Percentiles rank a stretch among this genome's conserved stretches.
These are phyloP conservation scores for Excoecaria cochinchinensis DNA, from an alignment of 345 rosid genomes.

Conservation along the genomic window DNA sequence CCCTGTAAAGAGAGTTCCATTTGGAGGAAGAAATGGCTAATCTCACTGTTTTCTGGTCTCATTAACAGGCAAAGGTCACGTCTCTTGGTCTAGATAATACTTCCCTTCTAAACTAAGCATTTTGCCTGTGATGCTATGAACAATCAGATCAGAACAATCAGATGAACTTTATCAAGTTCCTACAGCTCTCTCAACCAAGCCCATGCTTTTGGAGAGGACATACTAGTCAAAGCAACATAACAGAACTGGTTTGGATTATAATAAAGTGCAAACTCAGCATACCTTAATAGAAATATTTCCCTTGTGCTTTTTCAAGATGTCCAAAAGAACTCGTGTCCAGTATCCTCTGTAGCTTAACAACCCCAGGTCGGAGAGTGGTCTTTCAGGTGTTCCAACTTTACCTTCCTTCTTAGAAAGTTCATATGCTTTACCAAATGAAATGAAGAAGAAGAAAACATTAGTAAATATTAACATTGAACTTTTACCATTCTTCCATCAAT, in stretches of 20 bases:
- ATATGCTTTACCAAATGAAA: slow-evolving; percentile 61
- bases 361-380: slow-evolving; percentile 98
- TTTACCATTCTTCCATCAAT: background rate
- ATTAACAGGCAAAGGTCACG: background rate
- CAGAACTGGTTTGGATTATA: background rate
- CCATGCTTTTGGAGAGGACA: background rate
- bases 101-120: background rate
- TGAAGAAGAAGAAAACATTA: background rate
- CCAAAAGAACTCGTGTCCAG: slow-evolving; percentile 94
- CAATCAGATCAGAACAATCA: too few species aligned
- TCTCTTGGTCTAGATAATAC: background rate
- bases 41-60: background rate
- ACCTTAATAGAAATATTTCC: slow-evolving; percentile 99
- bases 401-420: slow-evolving; percentile 99
- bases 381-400: slow-evolving; percentile 98
- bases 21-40: background rate
- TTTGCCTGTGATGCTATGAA: background rate
- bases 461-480: background rate
- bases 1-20: background rate
- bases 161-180: background rate
- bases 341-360: slow-evolving; percentile 94
- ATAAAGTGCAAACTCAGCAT: slow-evolving; percentile 11
- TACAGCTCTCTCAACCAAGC: background rate
- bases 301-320: slow-evolving; percentile 96
- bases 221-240: slow-evolving; percentile 6